These are phyloP conservation scores for Nigrograna mackinnonii DNA, from an alignment of 2,329 filamentous ascomycete genomes.

Conservation along the genomic window DNA sequence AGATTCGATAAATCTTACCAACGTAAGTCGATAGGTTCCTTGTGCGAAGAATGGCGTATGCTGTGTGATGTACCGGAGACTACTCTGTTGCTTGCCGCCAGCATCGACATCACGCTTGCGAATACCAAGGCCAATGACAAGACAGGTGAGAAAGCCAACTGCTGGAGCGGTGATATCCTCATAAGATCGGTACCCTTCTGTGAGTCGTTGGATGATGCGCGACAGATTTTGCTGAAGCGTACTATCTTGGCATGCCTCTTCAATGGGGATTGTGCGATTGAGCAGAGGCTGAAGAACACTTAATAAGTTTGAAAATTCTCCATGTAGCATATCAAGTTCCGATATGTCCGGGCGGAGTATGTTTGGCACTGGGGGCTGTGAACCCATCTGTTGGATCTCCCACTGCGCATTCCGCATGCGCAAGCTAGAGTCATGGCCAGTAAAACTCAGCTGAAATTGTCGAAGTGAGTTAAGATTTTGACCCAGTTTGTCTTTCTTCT, in stretches of 20 bases:
- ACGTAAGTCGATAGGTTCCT: slow-evolving; percentile 10
- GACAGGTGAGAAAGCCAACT: slow-evolving; percentile 76
- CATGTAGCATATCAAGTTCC: slow-evolving; percentile 73
- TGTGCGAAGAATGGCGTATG: slow-evolving; percentile 36
- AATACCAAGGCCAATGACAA: slow-evolving; percentile 75
- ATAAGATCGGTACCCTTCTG: slow-evolving; percentile 73
- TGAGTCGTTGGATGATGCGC: slow-evolving; percentile 72
- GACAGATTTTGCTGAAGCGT: slow-evolving; percentile 60
- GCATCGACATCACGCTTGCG: slow-evolving; percentile 20
- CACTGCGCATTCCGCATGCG: slow-evolving; percentile 66
- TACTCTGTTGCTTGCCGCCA: slow-evolving; percentile 12
- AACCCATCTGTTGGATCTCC: slow-evolving; percentile 67
- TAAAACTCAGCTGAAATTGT: slow-evolving; percentile 68
- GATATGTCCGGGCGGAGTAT: slow-evolving; percentile 74
- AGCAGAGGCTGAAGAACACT: slow-evolving; percentile 35
- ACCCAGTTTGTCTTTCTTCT: slow-evolving; percentile 60
- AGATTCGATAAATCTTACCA: slow-evolving; percentile 17
- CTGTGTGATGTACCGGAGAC: slow-evolving; percentile 24
- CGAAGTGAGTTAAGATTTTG: slow-evolving; percentile 63
- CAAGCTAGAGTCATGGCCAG: slow-evolving; percentile 69
- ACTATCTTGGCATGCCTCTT: slow-evolving; percentile 31
- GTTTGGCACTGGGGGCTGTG: slow-evolving; percentile 65
- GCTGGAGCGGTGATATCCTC: slow-evolving; percentile 82
- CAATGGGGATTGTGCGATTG: slow-evolving; percentile 20
- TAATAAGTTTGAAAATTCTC: slow-evolving; percentile 79